phyloP scores from a whole-genome alignment of 2,329 filamentous ascomycete genomes.

The Phialocephala subalpina region DNA sequence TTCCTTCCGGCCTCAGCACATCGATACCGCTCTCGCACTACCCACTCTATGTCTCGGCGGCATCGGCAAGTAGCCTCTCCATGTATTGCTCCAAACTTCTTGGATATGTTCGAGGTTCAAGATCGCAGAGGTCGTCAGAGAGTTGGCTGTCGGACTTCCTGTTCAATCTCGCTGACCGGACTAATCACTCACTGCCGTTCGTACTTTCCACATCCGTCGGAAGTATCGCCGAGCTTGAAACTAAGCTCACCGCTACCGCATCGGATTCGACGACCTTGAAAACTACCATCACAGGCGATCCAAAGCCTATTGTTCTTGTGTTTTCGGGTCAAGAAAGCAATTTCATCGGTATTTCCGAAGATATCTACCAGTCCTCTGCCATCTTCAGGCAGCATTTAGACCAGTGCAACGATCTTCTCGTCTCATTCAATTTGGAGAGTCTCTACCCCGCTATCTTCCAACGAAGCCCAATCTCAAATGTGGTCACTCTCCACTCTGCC shows the following conservation, averaged over 20 bases:
- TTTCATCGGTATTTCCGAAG: conserved; percentile 12
- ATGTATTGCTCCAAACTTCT: conserved; percentile 13
- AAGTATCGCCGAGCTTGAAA: not conserved
- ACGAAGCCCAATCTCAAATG: conserved; percentile 17
- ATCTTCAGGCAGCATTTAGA: conserved; percentile 24
- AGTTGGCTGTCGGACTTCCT: not conserved
- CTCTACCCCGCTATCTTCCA: conserved; percentile 28
- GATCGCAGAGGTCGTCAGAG: not conserved
- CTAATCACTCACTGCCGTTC: conserved; percentile 11
- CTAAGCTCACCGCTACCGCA: not conserved
- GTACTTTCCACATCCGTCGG: not conserved
- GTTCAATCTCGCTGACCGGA: conserved; percentile 14
- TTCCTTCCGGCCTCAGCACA: not conserved
- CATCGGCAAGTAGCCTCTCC: conserved; percentile 5
- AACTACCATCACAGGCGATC: not conserved
- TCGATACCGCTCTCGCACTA: not conserved
- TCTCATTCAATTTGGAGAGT: conserved; percentile 19
- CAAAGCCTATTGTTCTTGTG: conserved; percentile 44
- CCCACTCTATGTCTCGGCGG: conserved; percentile 7
- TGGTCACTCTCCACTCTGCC: conserved; percentile 22
- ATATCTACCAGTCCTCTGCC: not conserved
- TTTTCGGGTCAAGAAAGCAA: conserved; percentile 14
- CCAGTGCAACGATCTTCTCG: conserved; percentile 2
- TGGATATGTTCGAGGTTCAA: conserved; percentile 5
- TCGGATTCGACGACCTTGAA: conserved; percentile 6